These are phyloP conservation scores for Diutina siamensis DNA, from an alignment of 1,139 yeast genomes.

Conservation along the genomic window DNA sequence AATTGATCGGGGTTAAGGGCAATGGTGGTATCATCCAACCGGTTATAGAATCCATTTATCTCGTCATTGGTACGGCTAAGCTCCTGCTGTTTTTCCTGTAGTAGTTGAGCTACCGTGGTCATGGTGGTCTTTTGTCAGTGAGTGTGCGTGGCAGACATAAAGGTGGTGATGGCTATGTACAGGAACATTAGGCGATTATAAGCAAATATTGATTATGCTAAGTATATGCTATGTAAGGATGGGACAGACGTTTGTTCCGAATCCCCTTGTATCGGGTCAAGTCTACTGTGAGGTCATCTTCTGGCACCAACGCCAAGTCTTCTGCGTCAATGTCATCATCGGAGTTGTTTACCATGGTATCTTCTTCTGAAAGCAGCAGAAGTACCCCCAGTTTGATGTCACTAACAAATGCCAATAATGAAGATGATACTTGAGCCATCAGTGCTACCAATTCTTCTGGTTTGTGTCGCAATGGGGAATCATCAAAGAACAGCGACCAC, in stretches of 20 bases:
- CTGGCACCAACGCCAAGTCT: neutral
- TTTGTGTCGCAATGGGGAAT: neutral
- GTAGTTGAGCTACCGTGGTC: neutral
- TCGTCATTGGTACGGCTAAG: neutral
- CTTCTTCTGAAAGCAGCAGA: neutral
- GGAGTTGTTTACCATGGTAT: neutral
- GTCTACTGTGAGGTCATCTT: neutral
- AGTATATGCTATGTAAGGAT: conserved; percentile 1
- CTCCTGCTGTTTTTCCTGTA: neutral
- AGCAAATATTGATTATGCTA: neutral
- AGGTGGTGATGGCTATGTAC: no score
- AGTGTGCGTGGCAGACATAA: no score
- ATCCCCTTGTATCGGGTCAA: neutral
- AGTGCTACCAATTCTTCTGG: conserved; percentile 3
- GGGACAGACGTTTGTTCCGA: neutral
- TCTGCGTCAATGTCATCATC: neutral
- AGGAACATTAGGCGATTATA: no score
- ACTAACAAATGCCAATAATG: conserved; percentile 1
- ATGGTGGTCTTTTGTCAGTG: no score
- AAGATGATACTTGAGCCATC: conserved; percentile 1
- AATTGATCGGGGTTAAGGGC: neutral
- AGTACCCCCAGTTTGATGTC: conserved; percentile 4
- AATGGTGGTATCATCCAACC: neutral
- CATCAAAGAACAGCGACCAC: conserved; percentile 4
- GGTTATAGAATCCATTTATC: neutral